Base-by-base conservation (phyloP, 768 basidiomycete genomes). In the Russula vinacea region DNA sequence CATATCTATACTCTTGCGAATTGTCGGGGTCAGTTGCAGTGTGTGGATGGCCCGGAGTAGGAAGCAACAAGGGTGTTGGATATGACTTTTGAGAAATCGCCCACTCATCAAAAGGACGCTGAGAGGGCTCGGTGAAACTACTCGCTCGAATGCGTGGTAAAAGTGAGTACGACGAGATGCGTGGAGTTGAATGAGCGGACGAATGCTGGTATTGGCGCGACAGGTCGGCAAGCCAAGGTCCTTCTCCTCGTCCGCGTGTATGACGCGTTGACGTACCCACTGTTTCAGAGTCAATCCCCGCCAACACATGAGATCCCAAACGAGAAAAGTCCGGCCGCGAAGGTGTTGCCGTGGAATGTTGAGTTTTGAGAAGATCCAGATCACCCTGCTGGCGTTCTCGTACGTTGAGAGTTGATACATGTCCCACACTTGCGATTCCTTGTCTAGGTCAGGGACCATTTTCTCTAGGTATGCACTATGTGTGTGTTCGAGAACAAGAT, bases 401-500 rank as follows among this genome's bases (percentile, higher is more conserved):
- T 29, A 32, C 3, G 22, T 53, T 56, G 47, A 42, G 2, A 19
- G 47, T 37, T 37, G 33, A 32, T 32, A 6, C 45, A 22, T 29
- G 39, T 22, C 19, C 42, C 26, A 60, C n/a, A 35, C 42, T 24
- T 42, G 47, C 24, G 8, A 7, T 17, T 62, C 60, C 45, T 67
- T 24, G 29, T 47, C 60, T 58, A 40, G 32, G 32, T 61, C 60
- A 29, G 64, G 64, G 5, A 62, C 22, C 44, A 66, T 57, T 22
- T 57, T 65, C 32, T 66, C 58, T n/a, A 67, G 44, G 64, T 58
- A 58, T 11, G 64, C 9, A 13, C 67, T 67, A 16, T 7, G 39
- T 33, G 13, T 13, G 29, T 40, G 44, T 29, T 67, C 33, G 57
- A 53, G 1, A 44, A 50, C 53, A 56, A 3, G 33, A 17, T 13